A percentile compares a stretch with the other conserved stretches of the same genome.
phyloP scores from a whole-genome alignment of 2,329 filamentous ascomycete genomes.

The Annulohypoxylon truncatum region DNA sequence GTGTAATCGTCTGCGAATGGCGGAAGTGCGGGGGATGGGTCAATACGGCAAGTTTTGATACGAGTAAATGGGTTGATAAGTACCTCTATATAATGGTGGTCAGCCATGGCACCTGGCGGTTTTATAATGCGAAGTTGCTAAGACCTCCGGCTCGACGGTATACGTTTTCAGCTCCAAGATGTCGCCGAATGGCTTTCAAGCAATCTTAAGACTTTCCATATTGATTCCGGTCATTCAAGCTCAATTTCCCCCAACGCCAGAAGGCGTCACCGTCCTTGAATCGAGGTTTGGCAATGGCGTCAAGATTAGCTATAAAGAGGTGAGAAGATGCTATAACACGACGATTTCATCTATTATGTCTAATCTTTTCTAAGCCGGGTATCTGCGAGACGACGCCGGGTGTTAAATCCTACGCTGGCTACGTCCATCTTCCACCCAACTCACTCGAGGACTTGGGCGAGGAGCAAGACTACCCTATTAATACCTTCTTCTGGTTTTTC shows the following conservation, averaged over 20 bases:
- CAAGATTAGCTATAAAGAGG: slow-evolving; percentile 69
- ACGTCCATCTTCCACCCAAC: slow-evolving; percentile 64
- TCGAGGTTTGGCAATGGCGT: slow-evolving; percentile 69
- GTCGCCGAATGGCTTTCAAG: slow-evolving; percentile 5
- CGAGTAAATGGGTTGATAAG: neutral
- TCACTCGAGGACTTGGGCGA: slow-evolving; percentile 58
- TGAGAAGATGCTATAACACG: slow-evolving; percentile 33
- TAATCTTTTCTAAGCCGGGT: slow-evolving; percentile 57
- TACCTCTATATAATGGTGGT: slow-evolving; percentile 11
- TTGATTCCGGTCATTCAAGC: slow-evolving; percentile 37
- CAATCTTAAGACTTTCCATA: slow-evolving; percentile 27
- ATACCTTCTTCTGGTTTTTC: slow-evolving; percentile 58
- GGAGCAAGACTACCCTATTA: slow-evolving; percentile 57
- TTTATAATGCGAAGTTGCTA: neutral
- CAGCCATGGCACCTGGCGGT: slow-evolving; percentile 1
- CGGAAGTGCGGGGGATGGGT: slow-evolving; percentile 23
- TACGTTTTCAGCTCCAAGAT: slow-evolving; percentile 13
- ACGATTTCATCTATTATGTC: neutral
- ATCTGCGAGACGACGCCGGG: slow-evolving; percentile 65
- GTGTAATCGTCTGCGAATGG: slow-evolving; percentile 12
- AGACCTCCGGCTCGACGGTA: neutral
- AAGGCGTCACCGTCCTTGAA: slow-evolving; percentile 59
- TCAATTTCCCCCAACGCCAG: slow-evolving; percentile 48
- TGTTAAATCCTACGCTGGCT: slow-evolving; percentile 71
- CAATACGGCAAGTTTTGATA: slow-evolving; percentile 13